phyloP scores from a whole-genome alignment of 2,329 filamentous ascomycete species.

The Arthrobotrys musiformis region DNA sequence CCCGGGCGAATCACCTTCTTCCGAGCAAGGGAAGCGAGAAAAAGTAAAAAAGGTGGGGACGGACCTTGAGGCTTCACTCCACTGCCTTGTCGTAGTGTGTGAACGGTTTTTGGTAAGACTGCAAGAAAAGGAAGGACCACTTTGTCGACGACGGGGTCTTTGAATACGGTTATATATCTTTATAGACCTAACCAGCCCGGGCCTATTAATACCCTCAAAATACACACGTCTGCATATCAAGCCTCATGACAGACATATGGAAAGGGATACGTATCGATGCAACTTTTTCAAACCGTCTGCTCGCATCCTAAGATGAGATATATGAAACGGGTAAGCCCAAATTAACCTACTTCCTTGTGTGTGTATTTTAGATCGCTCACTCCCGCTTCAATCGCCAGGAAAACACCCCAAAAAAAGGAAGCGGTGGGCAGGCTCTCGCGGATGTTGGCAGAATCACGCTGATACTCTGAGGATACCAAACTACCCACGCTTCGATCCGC shows the following conservation, averaged over 20 bases:
- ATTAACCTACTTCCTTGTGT: conserved; percentile 39
- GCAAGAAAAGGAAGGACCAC: conserved; percentile 44
- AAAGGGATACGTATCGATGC: background rate
- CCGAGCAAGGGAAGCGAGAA: conserved; percentile 56
- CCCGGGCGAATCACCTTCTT: conserved; percentile 56
- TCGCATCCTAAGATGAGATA: conserved; percentile 33
- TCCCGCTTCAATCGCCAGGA: conserved; percentile 33
- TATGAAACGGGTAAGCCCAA: conserved; percentile 32
- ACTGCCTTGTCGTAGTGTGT: background rate
- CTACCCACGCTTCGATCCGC: background rate
- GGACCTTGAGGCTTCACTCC: conserved; percentile 47
- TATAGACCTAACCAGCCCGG: background rate
- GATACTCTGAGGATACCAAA: conserved; percentile 23
- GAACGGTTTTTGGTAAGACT: conserved; percentile 17
- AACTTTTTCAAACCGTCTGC: conserved; percentile 5
- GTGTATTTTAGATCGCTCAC: conserved; percentile 34
- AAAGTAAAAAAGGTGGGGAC: conserved; percentile 55
- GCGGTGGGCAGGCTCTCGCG: conserved; percentile 27
- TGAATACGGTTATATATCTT: background rate
- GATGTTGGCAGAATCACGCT: conserved; percentile 28
- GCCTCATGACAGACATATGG: too few relatives aligned
- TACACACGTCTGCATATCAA: background rate
- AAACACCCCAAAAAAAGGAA: conserved; percentile 10
- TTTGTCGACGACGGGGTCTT: background rate
- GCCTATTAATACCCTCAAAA: background rate